Evolutionary conservation across 257 asterid species (phyloP).

Genomic region (Fraxinus cuspidata): DNA sequence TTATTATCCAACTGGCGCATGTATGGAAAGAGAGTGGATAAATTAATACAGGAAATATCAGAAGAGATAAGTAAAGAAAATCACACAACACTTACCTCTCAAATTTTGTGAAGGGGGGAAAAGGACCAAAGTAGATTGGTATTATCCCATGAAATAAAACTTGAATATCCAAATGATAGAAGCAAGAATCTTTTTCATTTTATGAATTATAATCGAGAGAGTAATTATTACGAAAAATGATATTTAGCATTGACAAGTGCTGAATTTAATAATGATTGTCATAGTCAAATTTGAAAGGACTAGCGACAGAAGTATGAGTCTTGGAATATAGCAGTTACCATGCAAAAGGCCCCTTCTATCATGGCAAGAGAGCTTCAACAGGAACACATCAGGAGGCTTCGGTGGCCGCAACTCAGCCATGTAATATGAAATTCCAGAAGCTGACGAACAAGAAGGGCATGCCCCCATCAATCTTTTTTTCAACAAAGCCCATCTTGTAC

Average conservation of each 20-base stretch:
- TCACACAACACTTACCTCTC: not conserved
- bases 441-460: conserved; percentile 71
- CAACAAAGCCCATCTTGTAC: conserved; percentile 73
- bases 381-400: conserved; percentile 81
- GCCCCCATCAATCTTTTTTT: conserved; percentile 79
- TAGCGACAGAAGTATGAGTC: not conserved
- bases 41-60: conserved; percentile 5
- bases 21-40: conserved; percentile 11
- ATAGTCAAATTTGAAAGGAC: not conserved
- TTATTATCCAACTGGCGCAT: conserved; percentile 11
- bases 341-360: conserved; percentile 80
- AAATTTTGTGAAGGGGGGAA: not conserved
- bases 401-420: conserved; percentile 53
- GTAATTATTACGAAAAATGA: not conserved
- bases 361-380: conserved; percentile 65
- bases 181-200: not conserved
- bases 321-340: conserved; percentile 40
- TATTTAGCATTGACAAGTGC: not conserved
- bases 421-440: conserved; percentile 61
- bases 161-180: not conserved
- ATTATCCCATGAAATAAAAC: not conserved
- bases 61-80: not conserved
- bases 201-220: not conserved
- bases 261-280: not conserved
- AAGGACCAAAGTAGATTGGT: not conserved